phyloP scores from a whole-genome alignment of 1,139 yeast species.

The Suhomyces yuchorum region DNA sequence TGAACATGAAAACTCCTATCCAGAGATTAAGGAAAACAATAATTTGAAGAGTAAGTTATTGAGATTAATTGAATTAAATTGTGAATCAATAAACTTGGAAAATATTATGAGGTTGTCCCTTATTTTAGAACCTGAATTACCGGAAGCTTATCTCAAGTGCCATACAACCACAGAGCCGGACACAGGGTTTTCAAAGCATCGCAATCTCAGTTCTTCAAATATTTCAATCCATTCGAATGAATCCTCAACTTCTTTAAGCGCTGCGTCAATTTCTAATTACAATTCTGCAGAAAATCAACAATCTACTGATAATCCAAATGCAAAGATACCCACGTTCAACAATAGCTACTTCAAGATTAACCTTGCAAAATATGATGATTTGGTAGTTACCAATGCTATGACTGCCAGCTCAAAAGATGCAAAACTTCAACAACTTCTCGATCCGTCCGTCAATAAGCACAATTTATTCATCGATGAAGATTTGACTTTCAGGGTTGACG shows the following conservation, averaged over 20 bases:
- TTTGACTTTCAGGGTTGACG: constrained; percentile 42
- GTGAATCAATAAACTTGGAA: constrained; percentile 43
- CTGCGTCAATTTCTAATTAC: constrained; percentile 10
- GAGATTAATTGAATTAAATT: constrained; percentile 41
- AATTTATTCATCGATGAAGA: constrained; percentile 37
- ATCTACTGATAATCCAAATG: constrained; percentile 18
- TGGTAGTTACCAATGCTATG: constrained; percentile 16
- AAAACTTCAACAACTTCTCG: constrained; percentile 20
- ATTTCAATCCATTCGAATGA: constrained; percentile 35
- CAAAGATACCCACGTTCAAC: constrained; percentile 41
- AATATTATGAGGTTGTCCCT: constrained; percentile 44
- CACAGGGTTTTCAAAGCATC: constrained; percentile 14
- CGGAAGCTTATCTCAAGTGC: constrained; percentile 39
- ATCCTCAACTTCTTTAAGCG: constrained; percentile 20
- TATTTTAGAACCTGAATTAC: constrained; percentile 42
- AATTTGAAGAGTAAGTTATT: constrained; percentile 30
- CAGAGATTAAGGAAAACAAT: constrained; percentile 8
- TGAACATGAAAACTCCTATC: constrained; percentile 3
- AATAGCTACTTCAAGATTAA: constrained; percentile 41
- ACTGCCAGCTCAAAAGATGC: constrained; percentile 15
- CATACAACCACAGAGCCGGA: constrained; percentile 16
- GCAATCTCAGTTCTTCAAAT: constrained; percentile 23
- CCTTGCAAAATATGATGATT: constrained; percentile 41
- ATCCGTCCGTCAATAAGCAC: constrained; percentile 28
- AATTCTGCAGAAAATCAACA: constrained; percentile 7